Percentiles rank a stretch among this genome's conserved stretches.
phyloP scores from a whole-genome alignment of 441 rosid species.

The Pelargonium myrrhifolium region DNA sequence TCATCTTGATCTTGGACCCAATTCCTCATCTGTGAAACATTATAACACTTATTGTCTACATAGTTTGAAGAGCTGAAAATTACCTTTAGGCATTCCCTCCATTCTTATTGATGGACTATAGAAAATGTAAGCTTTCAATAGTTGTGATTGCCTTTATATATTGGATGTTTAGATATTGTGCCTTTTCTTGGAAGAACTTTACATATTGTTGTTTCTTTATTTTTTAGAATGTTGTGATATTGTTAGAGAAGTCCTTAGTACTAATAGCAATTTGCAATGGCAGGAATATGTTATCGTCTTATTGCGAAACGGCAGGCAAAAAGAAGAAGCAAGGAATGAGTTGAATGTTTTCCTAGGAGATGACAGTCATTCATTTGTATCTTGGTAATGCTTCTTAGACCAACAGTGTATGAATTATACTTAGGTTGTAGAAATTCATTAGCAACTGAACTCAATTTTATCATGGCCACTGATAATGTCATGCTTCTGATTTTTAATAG shows the following conservation, averaged over 20 bases:
- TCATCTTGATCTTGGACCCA: background rate
- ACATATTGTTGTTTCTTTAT: background rate
- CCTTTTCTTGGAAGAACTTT: background rate
- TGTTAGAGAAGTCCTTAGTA: background rate
- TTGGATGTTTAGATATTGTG: background rate
- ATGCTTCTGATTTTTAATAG: constrained; percentile 35
- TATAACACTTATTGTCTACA: background rate
- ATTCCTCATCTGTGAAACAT: background rate
- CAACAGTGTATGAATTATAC: background rate
- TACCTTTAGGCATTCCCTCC: too few species aligned
- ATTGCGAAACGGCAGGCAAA: constrained; percentile 78
- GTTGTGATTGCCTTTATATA: background rate
- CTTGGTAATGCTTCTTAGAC: constrained; percentile 48
- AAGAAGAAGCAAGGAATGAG: constrained; percentile 80
- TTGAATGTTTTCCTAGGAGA: constrained; percentile 83
- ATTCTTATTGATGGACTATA: background rate
- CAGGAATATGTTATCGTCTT: constrained; percentile 95
- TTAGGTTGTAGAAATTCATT: background rate
- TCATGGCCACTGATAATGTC: background rate
- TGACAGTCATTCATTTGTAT: constrained; percentile 68
- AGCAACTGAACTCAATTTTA: constrained; percentile 8
- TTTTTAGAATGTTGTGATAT: background rate
- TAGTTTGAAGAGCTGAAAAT: background rate
- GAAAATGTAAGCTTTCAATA: background rate
- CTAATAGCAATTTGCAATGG: constrained; percentile 20